Evolutionary conservation across 768 basidiomycete genomes (phyloP), one percentile per base, ranked within the genome.

Genomic region (Psilocybe sp.): DNA sequence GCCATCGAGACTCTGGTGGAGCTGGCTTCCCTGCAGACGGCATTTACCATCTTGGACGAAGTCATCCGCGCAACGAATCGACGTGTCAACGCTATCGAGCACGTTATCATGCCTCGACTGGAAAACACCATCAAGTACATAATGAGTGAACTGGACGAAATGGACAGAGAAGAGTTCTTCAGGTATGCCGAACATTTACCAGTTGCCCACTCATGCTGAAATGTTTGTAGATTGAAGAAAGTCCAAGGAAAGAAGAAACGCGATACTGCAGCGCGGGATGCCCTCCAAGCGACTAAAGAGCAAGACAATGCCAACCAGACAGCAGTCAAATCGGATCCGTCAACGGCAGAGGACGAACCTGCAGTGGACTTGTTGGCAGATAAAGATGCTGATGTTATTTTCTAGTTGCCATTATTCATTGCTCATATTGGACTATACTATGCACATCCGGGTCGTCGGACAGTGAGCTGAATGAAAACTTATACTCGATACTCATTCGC

Each of bases 81-180:
- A 45, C 85, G 97, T 55, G 97, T 99, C 36, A 99, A 99, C 63
- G 97, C 97, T 2, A 96, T 99, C 56, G 97, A 99, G 61, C 93
- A 99, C 65, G 85, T 99, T 56, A 77, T 99, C 59, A 98, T 99
- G 50, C 97, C 97, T 14, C 81, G 88, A 39, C 73, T 99, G 44
- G 96, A 98, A 40, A 98, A 98, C 68, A 98, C 97, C 12, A 92
- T 99, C 76, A 92, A 91, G 62, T 99, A 98, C 66, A 98, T 99
- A 65, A 79, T 93, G 62, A 96, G 93, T 50, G 97, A 99, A 65
- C 72, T 99, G 53, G 97, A 98, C 60, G 97, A 99, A 69, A 98
- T 97, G 94, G 97, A 99, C 69, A 81, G 93, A 55, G 91, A 93
- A 64, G 91, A 93, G 61, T 93, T 93, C 72, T 93, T 95, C 74